phyloP scores from a whole-genome alignment of 495 filamentous ascomycete genomes.

The Lasiosphaeria hispida region DNA sequence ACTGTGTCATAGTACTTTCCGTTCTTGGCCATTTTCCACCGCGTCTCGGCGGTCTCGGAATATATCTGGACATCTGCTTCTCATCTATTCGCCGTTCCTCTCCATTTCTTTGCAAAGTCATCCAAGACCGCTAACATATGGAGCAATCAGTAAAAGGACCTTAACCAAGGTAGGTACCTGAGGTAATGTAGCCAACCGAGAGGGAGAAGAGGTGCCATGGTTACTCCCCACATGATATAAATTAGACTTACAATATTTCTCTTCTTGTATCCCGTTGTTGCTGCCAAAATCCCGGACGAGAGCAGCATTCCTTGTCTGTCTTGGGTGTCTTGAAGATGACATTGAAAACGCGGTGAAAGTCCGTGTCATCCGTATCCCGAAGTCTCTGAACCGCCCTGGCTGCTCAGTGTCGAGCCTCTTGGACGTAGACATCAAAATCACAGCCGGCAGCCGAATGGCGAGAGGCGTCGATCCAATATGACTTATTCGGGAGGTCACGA shows the following conservation, averaged over 20 bases:
- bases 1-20: no score
- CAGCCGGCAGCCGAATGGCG: not conserved
- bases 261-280: not conserved
- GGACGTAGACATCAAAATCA: not conserved
- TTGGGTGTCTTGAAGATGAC: slow-evolving; percentile 8
- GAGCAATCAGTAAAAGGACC: not conserved
- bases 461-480: slow-evolving; percentile 12
- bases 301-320: not conserved
- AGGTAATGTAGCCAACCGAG: not conserved
- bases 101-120: slow-evolving; percentile 6
- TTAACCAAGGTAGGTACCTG: no score
- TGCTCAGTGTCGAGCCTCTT: slow-evolving; percentile 2
- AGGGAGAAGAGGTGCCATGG: not conserved
- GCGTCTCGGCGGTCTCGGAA: not conserved
- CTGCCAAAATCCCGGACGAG: not conserved
- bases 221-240: not conserved
- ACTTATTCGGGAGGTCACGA: no score
- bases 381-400: not conserved
- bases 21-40: not conserved
- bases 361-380: slow-evolving; percentile 2
- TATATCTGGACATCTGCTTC: slow-evolving; percentile 12
- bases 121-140: not conserved
- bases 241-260: not conserved
- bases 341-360: slow-evolving; percentile 15
- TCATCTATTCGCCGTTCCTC: not conserved